phyloP scores from a whole-genome alignment of 805 yeast species.

The Candida stauntonica region DNA sequence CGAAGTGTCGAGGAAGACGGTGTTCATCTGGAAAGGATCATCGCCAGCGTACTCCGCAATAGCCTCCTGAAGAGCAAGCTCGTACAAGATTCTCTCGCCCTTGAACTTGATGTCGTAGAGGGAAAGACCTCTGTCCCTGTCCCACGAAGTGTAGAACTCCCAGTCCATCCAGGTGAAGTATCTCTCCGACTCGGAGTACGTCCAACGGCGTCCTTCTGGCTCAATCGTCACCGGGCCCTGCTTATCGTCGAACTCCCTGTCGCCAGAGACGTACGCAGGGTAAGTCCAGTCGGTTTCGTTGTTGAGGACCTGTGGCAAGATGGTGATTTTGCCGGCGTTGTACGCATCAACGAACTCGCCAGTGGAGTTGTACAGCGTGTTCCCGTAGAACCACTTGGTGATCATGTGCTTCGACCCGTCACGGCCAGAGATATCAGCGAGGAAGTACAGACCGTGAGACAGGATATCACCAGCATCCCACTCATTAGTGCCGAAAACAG shows the following conservation, averaged over 20 bases:
- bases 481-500: conserved; percentile 19
- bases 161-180: conserved; percentile 31
- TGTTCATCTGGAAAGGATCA: conserved; percentile 29
- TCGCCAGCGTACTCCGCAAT: conserved; percentile 30
- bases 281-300: conserved; percentile 11
- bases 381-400: conserved; percentile 24
- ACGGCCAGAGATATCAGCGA: conserved; percentile 23
- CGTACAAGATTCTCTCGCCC: conserved; percentile 28
- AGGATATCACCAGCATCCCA: conserved; percentile 24
- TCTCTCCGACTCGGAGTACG: conserved; percentile 23
- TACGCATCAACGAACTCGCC: conserved; percentile 25
- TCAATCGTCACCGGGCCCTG: conserved; percentile 23
- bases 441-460: conserved; percentile 23
- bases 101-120: conserved; percentile 27
- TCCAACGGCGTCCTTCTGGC: conserved; percentile 29
- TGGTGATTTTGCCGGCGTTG: conserved; percentile 18
- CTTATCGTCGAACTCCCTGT: conserved; percentile 24
- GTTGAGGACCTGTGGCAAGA: conserved; percentile 14
- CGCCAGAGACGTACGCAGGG: conserved; percentile 17
- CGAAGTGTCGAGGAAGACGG: conserved; percentile 24
- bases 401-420: conserved; percentile 14
- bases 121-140: conserved; percentile 25
- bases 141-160: conserved; percentile 27
- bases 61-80: conserved; percentile 28
- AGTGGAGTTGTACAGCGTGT: conserved; percentile 20